Base-by-base conservation (phyloP, 352 stramenopile genomes). In the Phytopythium helicoides region DNA sequence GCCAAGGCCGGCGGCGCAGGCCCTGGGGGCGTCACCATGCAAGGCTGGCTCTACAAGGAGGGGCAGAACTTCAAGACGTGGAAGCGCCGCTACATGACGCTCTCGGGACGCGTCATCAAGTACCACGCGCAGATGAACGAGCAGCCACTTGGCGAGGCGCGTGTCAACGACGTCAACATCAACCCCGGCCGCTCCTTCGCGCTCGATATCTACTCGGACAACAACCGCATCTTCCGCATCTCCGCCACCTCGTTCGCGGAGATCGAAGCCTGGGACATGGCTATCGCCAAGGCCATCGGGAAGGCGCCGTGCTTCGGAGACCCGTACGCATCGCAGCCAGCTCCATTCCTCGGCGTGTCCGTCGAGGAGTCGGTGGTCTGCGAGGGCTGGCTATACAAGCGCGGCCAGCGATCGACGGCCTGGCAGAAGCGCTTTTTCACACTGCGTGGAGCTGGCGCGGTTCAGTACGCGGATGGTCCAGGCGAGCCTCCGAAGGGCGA, bases 61-160 rank as follows among this genome's bases (percentile, higher is more conserved):
- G 84, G 84, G 9, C 81, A 92, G 57, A 91, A 91, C 53, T 91
- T 94, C 60, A 92, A 94, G 77, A 91, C 74, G 18, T 94, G 84
- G 84, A 94, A 94, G 52, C 67, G 73, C 28, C 77, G 84, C 26
- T 92, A 87, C 61, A 89, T 94, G 70, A 87, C 75, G 44, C 62
- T 94, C 7, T 64, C 39, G 0, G 84, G 74, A 4, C 64, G 58
- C 33, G 47, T 72, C 15, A 73, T 94, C 47, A 78, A 87, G 64
- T 94, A 94, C 59, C 65, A 78, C 50, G 80, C 74, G 2, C 60
- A 79, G 11, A 54, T 66, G 6, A 53, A 53, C 22, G 81, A 92
- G 45, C 67, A 71, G 37, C 81, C 81, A 10, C 64, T 89, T 11
- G 83, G 81, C 3, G 79, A 86, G 50, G 81, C 78, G 6, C 56